Evolutionary conservation across 768 basidiomycete species (phyloP).

Genomic region (Galerina marginata): DNA sequence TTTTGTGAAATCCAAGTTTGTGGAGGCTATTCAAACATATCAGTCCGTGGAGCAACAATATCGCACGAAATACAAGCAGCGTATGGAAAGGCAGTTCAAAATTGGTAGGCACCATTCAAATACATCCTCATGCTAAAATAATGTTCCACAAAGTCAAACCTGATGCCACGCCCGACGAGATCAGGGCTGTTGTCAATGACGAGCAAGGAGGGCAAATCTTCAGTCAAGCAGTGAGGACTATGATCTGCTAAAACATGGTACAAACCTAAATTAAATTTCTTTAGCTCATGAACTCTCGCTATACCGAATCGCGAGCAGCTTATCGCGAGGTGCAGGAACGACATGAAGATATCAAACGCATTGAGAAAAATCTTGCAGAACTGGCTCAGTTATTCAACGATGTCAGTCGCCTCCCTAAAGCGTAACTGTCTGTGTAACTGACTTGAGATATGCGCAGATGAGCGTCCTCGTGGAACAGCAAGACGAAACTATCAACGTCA

Average conservation of each 20-base stretch:
- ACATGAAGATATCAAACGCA: slow-evolving; percentile 94
- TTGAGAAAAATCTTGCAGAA: slow-evolving; percentile 91
- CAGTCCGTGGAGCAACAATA: slow-evolving; percentile 84
- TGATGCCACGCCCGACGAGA: slow-evolving; percentile 88
- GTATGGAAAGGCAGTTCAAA: slow-evolving; percentile 86
- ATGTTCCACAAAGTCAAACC: slow-evolving; percentile 71
- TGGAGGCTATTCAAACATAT: slow-evolving; percentile 86
- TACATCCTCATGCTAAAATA: neutral
- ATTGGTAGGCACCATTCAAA: slow-evolving; percentile 57
- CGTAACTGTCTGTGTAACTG: neutral
- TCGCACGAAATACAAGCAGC: slow-evolving; percentile 77
- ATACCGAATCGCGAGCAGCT: slow-evolving; percentile 86
- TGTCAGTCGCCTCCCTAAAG: slow-evolving; percentile 46
- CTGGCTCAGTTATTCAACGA: slow-evolving; percentile 97
- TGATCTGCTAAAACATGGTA: neutral
- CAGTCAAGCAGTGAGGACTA: slow-evolving; percentile 74
- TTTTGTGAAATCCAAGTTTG: slow-evolving; percentile 75
- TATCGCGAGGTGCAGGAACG: slow-evolving; percentile 98
- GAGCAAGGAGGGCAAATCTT: slow-evolving; percentile 87
- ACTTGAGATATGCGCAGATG: slow-evolving; percentile 66
- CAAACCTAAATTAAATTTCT: slow-evolving; percentile 11
- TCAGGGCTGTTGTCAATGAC: slow-evolving; percentile 85
- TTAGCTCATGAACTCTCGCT: slow-evolving; percentile 89
- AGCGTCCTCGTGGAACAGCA: slow-evolving; percentile 94
- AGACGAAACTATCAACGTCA: slow-evolving; percentile 83